Evolutionary conservation across 306 rosid species (phyloP).

Genomic region (Prunus salicina): DNA sequence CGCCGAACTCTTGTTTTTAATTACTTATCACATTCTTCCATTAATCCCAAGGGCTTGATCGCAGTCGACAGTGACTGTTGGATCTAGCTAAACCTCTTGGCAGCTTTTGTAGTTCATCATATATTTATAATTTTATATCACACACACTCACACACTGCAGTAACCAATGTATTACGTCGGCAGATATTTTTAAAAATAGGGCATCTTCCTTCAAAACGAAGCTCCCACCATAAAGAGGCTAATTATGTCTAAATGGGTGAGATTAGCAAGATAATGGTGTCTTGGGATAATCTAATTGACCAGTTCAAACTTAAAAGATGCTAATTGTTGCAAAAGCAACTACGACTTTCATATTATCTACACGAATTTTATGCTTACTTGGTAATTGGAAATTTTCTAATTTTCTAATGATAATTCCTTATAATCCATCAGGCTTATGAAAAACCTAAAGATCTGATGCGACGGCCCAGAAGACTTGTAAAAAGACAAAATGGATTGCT

Average conservation of each 20-base stretch:
- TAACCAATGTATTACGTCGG: conserved; percentile 9
- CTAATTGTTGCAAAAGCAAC: background rate
- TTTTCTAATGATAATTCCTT: background rate
- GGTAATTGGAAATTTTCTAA: background rate
- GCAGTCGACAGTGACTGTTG: conserved; percentile 11
- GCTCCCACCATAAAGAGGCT: background rate
- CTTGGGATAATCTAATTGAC: background rate
- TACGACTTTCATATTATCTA: background rate
- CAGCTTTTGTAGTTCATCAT: conserved; percentile 1
- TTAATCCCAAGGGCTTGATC: conserved; percentile 14
- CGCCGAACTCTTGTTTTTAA: conserved; percentile 16
- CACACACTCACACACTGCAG: background rate
- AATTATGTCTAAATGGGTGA: background rate
- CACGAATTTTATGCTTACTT: background rate
- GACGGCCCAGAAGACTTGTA: conserved; percentile 5
- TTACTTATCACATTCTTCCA: conserved; percentile 22
- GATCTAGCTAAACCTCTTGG: conserved; percentile 30
- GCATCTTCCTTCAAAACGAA: background rate
- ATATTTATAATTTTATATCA: background rate
- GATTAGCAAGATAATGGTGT: background rate
- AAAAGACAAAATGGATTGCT: background rate
- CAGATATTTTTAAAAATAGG: background rate
- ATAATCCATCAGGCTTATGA: conserved; percentile 46
- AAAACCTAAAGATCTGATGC: conserved; percentile 53
- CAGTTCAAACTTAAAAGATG: background rate